These are phyloP conservation scores for Pleurostoma richardsiae DNA, from an alignment of 2,329 filamentous ascomycete species.

Conservation along the genomic window DNA sequence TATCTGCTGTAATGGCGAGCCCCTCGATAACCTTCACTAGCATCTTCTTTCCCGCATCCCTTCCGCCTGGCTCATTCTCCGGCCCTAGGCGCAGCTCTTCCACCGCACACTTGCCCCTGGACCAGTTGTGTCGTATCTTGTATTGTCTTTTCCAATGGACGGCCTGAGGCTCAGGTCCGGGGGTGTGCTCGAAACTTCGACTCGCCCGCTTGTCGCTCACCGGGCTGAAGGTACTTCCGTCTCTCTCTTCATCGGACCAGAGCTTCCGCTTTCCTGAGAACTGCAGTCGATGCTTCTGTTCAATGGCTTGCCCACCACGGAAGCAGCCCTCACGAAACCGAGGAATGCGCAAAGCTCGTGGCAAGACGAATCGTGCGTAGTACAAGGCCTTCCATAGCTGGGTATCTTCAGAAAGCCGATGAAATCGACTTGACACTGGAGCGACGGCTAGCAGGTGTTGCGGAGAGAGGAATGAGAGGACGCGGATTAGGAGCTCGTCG, in stretches of 20 bases:
- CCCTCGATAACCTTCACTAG: slow-evolving; percentile 75
- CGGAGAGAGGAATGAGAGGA: slow-evolving; percentile 72
- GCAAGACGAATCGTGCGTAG: slow-evolving; percentile 80
- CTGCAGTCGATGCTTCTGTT: slow-evolving; percentile 35
- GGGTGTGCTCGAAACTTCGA: slow-evolving; percentile 12
- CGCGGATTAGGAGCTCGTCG: slow-evolving; percentile 81
- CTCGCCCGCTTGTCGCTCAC: not conserved
- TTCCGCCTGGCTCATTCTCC: slow-evolving; percentile 9
- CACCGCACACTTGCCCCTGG: slow-evolving; percentile 72
- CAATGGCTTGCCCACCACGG: slow-evolving; percentile 28
- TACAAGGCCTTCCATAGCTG: slow-evolving; percentile 91
- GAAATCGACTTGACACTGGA: slow-evolving; percentile 70
- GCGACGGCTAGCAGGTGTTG: slow-evolving; percentile 58
- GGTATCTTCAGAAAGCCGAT: slow-evolving; percentile 68
- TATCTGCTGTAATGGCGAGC: slow-evolving; percentile 72
- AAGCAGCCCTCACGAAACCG: slow-evolving; percentile 44
- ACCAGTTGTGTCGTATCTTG: slow-evolving; percentile 87
- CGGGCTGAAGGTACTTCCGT: not conserved
- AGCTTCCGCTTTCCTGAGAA: slow-evolving; percentile 37
- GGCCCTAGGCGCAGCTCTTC: slow-evolving; percentile 58
- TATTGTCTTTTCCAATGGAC: slow-evolving; percentile 88
- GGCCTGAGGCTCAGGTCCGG: no score
- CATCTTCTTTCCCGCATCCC: slow-evolving; percentile 47
- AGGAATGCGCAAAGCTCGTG: slow-evolving; percentile 70
- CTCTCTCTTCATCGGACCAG: slow-evolving; percentile 30